Conservation (phyloP, 2,329 filamentous ascomycete genomes). For the Nannizziopsis barbatae region DNA sequence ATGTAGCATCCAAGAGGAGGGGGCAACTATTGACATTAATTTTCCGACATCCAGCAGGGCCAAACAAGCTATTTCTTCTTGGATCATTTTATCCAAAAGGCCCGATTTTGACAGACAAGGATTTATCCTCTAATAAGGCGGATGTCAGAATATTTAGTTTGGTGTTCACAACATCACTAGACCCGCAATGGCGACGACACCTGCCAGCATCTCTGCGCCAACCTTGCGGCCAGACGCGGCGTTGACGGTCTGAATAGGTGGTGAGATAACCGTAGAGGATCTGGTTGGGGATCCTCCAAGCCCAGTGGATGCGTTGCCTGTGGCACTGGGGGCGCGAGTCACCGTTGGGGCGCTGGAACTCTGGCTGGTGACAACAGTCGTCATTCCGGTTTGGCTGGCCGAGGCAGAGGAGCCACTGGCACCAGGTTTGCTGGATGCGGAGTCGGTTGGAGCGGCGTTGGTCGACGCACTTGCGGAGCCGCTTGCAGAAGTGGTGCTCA, state of each 20-base stretch:
- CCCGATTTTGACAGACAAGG: background rate
- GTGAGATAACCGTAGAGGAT: background rate
- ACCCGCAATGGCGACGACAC: background rate
- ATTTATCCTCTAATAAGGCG: background rate
- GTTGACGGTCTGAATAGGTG: background rate
- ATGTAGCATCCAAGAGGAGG: no score
- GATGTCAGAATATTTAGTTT: background rate
- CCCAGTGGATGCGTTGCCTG: background rate
- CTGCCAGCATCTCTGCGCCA: slow-evolving; percentile 2
- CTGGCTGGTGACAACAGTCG: background rate
- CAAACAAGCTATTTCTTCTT: no score
- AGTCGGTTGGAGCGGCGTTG: background rate
- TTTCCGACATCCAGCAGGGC: no score
- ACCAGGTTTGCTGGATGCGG: background rate
- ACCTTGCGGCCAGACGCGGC: background rate
- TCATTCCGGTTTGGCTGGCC: background rate
- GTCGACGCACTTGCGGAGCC: background rate
- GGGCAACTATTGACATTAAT: no score
- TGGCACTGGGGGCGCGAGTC: background rate
- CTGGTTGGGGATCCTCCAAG: no score
- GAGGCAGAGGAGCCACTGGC: background rate
- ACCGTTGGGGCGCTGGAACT: slow-evolving; percentile 1
- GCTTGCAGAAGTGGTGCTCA: background rate
- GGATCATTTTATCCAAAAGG: no score
- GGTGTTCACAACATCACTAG: background rate